Evolutionary conservation across 345 rosid species (phyloP).

Genomic region (Pistacia vera): DNA sequence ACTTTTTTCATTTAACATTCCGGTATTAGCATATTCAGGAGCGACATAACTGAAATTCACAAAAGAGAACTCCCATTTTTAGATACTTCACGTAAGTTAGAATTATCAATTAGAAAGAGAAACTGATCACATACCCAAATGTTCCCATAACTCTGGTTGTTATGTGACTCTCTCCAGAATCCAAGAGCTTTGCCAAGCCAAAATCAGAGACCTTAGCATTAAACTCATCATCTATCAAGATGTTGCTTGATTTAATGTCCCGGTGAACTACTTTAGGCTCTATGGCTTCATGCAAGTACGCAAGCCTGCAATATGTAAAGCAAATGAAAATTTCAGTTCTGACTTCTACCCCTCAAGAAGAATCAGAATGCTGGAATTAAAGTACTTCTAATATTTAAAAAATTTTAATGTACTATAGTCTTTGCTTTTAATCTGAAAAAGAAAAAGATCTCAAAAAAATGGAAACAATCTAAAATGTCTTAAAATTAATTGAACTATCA

Average conservation of each 20-base stretch:
- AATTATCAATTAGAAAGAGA: conserved; percentile 9
- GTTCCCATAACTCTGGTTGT: conserved; percentile 99
- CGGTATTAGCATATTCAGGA: conserved; percentile 93
- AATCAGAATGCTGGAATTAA: background rate
- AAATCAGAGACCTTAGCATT: conserved; percentile 96
- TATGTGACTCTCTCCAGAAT: conserved; percentile 87
- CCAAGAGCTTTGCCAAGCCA: conserved; percentile 95
- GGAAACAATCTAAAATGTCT: background rate
- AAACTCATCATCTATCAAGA: conserved; percentile 81
- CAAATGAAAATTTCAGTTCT: conserved; percentile 6
- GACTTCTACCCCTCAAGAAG: background rate
- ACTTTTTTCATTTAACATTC: conserved; percentile 94
- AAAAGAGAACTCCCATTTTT: conserved; percentile 11
- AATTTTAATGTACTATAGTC: background rate
- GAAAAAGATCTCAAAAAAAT: background rate
- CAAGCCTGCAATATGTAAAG: conserved; percentile 59
- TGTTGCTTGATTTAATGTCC: conserved; percentile 97
- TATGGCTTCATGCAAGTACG: conserved; percentile 96
- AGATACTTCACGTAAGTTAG: conserved; percentile 10
- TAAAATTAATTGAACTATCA: background rate
- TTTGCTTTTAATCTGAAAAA: background rate
- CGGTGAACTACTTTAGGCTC: conserved; percentile 97
- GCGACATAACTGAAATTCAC: conserved; percentile 81
- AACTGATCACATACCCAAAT: conserved; percentile 67
- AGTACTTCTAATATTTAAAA: background rate